These are phyloP conservation scores for Aphanomyces invadans DNA, from an alignment of 352 stramenopile species.

Conservation along the genomic window DNA sequence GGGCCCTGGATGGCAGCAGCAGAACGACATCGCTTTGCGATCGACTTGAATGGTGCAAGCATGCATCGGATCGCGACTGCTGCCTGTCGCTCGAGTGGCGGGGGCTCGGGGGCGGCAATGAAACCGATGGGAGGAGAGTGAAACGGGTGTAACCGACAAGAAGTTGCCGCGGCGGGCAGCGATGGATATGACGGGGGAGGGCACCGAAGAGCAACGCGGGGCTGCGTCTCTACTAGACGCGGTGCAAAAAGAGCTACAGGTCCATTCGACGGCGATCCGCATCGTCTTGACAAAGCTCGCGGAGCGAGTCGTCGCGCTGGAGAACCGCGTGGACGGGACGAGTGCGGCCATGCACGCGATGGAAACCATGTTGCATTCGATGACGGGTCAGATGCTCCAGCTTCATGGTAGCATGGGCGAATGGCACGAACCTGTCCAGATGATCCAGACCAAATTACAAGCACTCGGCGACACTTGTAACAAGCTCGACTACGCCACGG, in stretches of 20 bases:
- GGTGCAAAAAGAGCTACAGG: slow-evolving; percentile 43
- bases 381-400: slow-evolving; percentile 47
- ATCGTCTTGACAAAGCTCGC: slow-evolving; percentile 58
- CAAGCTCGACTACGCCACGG: background rate
- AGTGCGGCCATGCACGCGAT: slow-evolving; percentile 42
- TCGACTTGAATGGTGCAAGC: too few relatives aligned
- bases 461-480: background rate
- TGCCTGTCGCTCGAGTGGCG: too few relatives aligned
- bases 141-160: too few relatives aligned
- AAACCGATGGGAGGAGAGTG: too few relatives aligned
- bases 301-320: slow-evolving; percentile 45
- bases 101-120: too few relatives aligned
- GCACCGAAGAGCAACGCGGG: slow-evolving; percentile 1
- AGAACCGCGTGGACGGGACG: slow-evolving; percentile 39
- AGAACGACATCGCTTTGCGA: too few relatives aligned
- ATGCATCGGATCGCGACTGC: too few relatives aligned
- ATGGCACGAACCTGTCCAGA: background rate
- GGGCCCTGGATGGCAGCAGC: too few relatives aligned
- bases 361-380: slow-evolving; percentile 36
- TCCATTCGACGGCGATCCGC: slow-evolving; percentile 47
- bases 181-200: slow-evolving; percentile 3
- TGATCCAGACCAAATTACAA: background rate
- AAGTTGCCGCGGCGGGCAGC: background rate
- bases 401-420: background rate
- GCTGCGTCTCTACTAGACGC: slow-evolving; percentile 31